Conservation (phyloP, 768 basidiomycete species). For the Mycena kentingensis region DNA sequence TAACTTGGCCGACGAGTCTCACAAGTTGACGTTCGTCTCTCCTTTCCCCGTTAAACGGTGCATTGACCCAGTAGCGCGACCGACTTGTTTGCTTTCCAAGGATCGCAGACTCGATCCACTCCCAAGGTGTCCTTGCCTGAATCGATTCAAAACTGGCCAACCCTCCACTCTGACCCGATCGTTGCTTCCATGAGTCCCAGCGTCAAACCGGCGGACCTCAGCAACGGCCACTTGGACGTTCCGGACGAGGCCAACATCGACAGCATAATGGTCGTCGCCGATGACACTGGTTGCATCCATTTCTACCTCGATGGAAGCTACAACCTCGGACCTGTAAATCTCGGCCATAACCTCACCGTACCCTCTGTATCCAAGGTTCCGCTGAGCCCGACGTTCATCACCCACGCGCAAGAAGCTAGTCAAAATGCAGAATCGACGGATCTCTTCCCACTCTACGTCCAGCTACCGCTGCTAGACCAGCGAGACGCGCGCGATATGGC, state of each 20-base stretch:
- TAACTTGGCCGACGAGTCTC: conserved; percentile 63
- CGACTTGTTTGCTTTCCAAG: conserved; percentile 82
- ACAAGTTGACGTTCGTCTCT: conserved; percentile 61
- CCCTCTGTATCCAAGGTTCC: conserved; percentile 51
- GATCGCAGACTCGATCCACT: conserved; percentile 53
- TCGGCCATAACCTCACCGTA: conserved; percentile 36
- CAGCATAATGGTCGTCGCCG: conserved; percentile 65
- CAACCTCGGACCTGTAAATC: conserved; percentile 57
- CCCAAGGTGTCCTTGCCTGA: conserved; percentile 53
- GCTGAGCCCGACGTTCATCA: conserved; percentile 48
- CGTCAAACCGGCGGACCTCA: conserved; percentile 33
- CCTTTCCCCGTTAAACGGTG: conserved; percentile 6
- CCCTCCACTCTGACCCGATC: conserved; percentile 53
- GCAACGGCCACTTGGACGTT: conserved; percentile 40
- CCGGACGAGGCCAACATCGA: conserved; percentile 56
- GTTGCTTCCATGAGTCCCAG: conserved; percentile 62
- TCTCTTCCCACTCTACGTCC: conserved; percentile 48
- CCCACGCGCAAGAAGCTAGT: conserved; percentile 40
- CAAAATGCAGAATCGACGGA: conserved; percentile 31
- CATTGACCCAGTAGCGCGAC: conserved; percentile 54
- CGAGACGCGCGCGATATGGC: conserved; percentile 69
- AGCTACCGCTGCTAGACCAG: conserved; percentile 58
- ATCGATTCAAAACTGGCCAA: conserved; percentile 70
- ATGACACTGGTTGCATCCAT: conserved; percentile 58
- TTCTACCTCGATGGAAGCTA: conserved; percentile 78